These are phyloP conservation scores for Fusarium sulawesiense DNA, from an alignment of 2,329 filamentous ascomycete species.

Conservation along the genomic window DNA sequence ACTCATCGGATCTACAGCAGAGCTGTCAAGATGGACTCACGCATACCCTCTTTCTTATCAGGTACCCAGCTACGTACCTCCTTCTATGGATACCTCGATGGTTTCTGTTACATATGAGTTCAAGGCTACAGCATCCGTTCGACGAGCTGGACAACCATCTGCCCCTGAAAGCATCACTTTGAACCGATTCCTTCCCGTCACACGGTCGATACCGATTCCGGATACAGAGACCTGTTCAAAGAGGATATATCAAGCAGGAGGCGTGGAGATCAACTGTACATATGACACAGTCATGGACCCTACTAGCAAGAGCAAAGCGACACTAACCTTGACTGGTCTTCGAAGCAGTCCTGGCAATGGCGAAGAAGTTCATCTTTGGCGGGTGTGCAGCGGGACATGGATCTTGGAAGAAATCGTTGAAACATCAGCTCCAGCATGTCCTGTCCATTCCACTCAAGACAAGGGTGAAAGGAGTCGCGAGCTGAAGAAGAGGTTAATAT, in stretches of 20 bases:
- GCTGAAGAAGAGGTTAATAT: slow-evolving; percentile 73
- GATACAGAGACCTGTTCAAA: slow-evolving; percentile 80
- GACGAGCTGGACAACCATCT: slow-evolving; percentile 59
- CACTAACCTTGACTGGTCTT: slow-evolving; percentile 64
- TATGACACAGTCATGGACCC: slow-evolving; percentile 85
- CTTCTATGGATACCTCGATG: slow-evolving; percentile 78
- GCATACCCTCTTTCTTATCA: slow-evolving; percentile 87
- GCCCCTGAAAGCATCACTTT: slow-evolving; percentile 65
- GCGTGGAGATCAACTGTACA: slow-evolving; percentile 84
- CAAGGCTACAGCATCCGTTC: slow-evolving; percentile 70
- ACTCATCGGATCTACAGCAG: not conserved
- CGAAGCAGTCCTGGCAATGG: slow-evolving; percentile 73
- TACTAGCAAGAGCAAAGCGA: slow-evolving; percentile 72
- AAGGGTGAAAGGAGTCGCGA: not conserved
- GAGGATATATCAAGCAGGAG: slow-evolving; percentile 84
- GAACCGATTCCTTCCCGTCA: slow-evolving; percentile 75
- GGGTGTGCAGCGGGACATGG: slow-evolving; percentile 90
- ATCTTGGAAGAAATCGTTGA: slow-evolving; percentile 87
- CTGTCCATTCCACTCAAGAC: slow-evolving; percentile 67
- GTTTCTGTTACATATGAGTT: slow-evolving; percentile 83
- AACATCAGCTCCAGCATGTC: slow-evolving; percentile 79
- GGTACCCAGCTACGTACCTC: slow-evolving; percentile 83
- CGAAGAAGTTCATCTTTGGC: slow-evolving; percentile 79
- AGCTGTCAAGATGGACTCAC: not conserved
- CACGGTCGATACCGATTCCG: slow-evolving; percentile 77